Percentiles rank a stretch among this genome's conserved stretches.
These are phyloP conservation scores for Physocladia obscura DNA, from an alignment of 192 early-diverging fungal species.

Conservation along the genomic window DNA sequence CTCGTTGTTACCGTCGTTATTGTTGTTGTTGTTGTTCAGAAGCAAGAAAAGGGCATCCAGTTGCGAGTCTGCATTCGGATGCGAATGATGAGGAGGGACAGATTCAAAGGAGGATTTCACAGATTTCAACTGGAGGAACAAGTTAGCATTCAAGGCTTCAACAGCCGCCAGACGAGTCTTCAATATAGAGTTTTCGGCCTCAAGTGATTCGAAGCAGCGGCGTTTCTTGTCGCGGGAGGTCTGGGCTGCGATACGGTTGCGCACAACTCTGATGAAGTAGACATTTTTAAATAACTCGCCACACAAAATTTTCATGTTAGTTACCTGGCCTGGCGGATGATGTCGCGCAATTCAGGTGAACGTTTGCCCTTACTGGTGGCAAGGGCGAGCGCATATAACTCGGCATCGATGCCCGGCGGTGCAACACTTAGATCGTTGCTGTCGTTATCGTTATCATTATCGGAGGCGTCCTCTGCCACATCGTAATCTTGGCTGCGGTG, in stretches of 20 bases:
- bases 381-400: constrained; percentile 4
- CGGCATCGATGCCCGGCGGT: constrained; percentile 8
- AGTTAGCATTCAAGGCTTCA: neutral
- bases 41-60: neutral
- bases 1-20: neutral
- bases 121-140: constrained; percentile 1
- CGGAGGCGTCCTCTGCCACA: too few species aligned
- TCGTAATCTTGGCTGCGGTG: too few species aligned
- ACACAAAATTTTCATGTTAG: neutral
- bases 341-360: neutral
- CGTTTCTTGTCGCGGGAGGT: constrained; percentile 73
- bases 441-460: too few species aligned
- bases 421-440: constrained; percentile 4
- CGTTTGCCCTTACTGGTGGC: constrained; percentile 18
- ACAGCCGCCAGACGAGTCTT: constrained; percentile 13
- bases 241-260: constrained; percentile 74
- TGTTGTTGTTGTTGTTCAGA: neutral
- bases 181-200: constrained; percentile 28
- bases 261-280: constrained; percentile 48
- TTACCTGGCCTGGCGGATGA: constrained; percentile 19
- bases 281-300: too few species aligned
- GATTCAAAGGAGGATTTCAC: too few species aligned
- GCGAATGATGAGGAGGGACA: too few species aligned
- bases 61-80: neutral
- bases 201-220: constrained; percentile 48